Evolutionary conservation across 1,284 basidiomycete genomes (phyloP).

Genomic region (Vanrija humicola): DNA sequence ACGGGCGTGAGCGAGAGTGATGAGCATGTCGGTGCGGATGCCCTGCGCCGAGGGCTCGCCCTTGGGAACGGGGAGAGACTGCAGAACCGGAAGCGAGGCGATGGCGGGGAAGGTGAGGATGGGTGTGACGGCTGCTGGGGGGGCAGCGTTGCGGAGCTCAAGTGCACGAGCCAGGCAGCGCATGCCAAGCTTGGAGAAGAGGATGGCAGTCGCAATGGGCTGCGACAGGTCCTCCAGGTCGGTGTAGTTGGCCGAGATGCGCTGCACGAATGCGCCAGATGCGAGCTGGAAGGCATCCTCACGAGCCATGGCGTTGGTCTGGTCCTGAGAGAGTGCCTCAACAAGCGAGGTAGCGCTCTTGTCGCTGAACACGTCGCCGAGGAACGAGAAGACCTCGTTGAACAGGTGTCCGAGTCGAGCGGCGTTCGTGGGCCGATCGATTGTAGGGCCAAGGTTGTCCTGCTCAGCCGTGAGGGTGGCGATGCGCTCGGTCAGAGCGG

Average conservation of each 20-base stretch:
- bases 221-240: slow-evolving; percentile 64
- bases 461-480: slow-evolving; percentile 26
- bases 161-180: slow-evolving; percentile 51
- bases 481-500: slow-evolving; percentile 45
- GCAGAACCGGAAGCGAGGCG: slow-evolving; percentile 54
- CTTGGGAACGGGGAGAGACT: slow-evolving; percentile 40
- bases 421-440: slow-evolving; percentile 53
- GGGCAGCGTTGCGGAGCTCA: slow-evolving; percentile 14
- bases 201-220: slow-evolving; percentile 62
- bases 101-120: slow-evolving; percentile 40
- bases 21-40: slow-evolving; percentile 45
- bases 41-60: slow-evolving; percentile 8
- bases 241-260: slow-evolving; percentile 49
- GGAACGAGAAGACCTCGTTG: slow-evolving; percentile 72
- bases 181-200: slow-evolving; percentile 71
- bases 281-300: slow-evolving; percentile 50
- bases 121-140: slow-evolving; percentile 37
- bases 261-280: slow-evolving; percentile 50
- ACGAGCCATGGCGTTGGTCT: slow-evolving; percentile 31
- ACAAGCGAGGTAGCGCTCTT: slow-evolving; percentile 38
- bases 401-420: slow-evolving; percentile 70
- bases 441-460: slow-evolving; percentile 32
- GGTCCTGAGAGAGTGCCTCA: slow-evolving; percentile 18
- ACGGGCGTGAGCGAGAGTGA: slow-evolving; percentile 55
- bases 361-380: slow-evolving; percentile 39